Base-by-base conservation (phyloP, 2,329 filamentous ascomycete genomes). In the Talaromyces sp. region DNA sequence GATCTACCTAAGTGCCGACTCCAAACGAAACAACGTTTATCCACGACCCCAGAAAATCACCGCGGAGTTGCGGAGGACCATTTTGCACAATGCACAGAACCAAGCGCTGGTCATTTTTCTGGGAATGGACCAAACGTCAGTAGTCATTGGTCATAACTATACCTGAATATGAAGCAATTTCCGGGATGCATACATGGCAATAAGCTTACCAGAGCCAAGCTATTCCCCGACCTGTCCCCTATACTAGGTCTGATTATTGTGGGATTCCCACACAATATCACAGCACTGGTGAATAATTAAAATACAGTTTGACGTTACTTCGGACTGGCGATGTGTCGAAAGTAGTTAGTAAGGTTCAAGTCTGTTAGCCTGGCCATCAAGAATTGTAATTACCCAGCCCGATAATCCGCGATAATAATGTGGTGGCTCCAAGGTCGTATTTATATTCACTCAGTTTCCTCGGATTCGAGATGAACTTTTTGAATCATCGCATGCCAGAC, bases 401-500 rank as follows among this genome's bases (percentile, higher is more conserved):
- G 61, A 63, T 52, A 63, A 63, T 63, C 61, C 61, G 61, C 61
- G 61, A 63, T 27, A 4, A 57, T 27, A 25, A 63, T 37, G 9
- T 37, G 19, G 33, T 35, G 50, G 50, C 27, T 37, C 10, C 17
- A 47, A 41, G 52, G 7, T 37, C 27, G 19, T 63, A 57, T 63
- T 22, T 57, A 54, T 37, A 45, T 47, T 35, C 61, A 22, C 11
- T 17, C 19, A 31, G 17, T 37, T 27, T 15, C 61, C 61, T 25
- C 31, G 11, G n/a, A 47, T 27, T 19, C 25, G 27, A 11, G 17
- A n/a, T 56, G 5, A 11, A 56, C 25, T 47, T 17, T 4, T 56
- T n/a, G 9, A 52, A 15, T 52, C 31, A 56, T 45, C 22, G 9
- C 19, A 35, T 11, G 27, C 27, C 27, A 22, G 31, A 37, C 31